phyloP scores from a whole-genome alignment of 2,329 filamentous ascomycete species.

The Canariomyces notabilis region DNA sequence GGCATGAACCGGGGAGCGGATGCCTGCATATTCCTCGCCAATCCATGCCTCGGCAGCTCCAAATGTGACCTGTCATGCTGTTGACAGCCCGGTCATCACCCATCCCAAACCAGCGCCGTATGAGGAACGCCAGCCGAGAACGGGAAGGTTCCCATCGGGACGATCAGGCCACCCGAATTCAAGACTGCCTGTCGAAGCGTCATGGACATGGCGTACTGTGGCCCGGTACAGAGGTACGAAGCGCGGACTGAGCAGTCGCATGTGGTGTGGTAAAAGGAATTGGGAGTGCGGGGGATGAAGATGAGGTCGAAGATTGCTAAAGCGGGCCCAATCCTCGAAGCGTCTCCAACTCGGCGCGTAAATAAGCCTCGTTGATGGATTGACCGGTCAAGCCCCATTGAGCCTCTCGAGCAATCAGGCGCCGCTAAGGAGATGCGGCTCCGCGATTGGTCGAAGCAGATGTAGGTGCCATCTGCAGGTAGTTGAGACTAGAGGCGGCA shows the following conservation, averaged over 20 bases:
- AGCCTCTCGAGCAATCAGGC: conserved; percentile 44
- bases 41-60: conserved; percentile 1
- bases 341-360: conserved; percentile 45
- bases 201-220: conserved; percentile 17
- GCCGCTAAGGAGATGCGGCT: conserved; percentile 31
- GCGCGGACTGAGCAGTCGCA: conserved; percentile 22
- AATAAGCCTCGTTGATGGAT: conserved; percentile 45
- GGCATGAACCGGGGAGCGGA: background rate
- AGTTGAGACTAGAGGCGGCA: conserved; percentile 11
- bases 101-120: background rate
- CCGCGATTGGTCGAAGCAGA: conserved; percentile 21
- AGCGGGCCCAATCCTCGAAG: conserved; percentile 35
- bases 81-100: background rate
- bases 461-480: conserved; percentile 20
- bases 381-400: conserved; percentile 36
- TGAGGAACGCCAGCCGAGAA: conserved; percentile 15
- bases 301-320: conserved; percentile 8
- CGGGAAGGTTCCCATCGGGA: conserved; percentile 17
- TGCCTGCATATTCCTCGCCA: conserved; percentile 6
- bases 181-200: conserved; percentile 14
- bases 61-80: conserved; percentile 18
- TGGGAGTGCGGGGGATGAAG: conserved; percentile 18
- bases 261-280: conserved; percentile 4
- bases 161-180: conserved; percentile 12
- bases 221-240: conserved; percentile 34